Percentiles rank a stretch among this genome's conserved stretches.
These are phyloP conservation scores for Eutrema heterophyllum DNA, from an alignment of 345 rosid genomes.

Conservation along the genomic window DNA sequence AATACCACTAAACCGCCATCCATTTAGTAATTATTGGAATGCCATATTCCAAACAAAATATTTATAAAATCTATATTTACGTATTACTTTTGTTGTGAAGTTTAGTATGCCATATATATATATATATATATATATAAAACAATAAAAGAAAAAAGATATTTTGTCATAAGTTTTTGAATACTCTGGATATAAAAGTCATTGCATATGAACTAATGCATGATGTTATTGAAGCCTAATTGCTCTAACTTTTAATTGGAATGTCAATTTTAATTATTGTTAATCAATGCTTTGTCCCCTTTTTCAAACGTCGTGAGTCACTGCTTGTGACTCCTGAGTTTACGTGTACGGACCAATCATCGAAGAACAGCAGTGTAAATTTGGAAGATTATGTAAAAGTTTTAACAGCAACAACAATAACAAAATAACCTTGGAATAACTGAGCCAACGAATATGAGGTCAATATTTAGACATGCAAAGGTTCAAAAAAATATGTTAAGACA, in stretches of 20 bases:
- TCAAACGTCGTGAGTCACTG: conserved; percentile 17
- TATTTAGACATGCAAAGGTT: background rate
- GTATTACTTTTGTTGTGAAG: too few relatives aligned
- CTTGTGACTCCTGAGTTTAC: background rate
- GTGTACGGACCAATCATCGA: conserved; percentile 5
- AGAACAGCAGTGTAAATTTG: background rate
- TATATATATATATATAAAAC: background rate
- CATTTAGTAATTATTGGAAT: too few relatives aligned
- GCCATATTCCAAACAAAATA: too few relatives aligned
- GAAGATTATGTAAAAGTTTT: conserved; percentile 5
- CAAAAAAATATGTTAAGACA: too few relatives aligned
- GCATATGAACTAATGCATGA: background rate
- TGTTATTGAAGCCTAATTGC: background rate
- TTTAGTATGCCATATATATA: background rate
- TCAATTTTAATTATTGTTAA: background rate
- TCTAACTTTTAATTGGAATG: background rate
- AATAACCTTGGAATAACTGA: background rate
- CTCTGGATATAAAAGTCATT: background rate
- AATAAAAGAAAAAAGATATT: background rate
- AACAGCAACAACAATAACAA: background rate
- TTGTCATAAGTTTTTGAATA: background rate
- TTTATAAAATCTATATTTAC: too few relatives aligned
- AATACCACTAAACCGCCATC: too few relatives aligned
- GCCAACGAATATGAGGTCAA: background rate
- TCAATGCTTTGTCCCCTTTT: background rate